Evolutionary conservation across 129 eudicot species (phyloP), one percentile per base, ranked within the genome.

Genomic region (Flaveria linearis): DNA sequence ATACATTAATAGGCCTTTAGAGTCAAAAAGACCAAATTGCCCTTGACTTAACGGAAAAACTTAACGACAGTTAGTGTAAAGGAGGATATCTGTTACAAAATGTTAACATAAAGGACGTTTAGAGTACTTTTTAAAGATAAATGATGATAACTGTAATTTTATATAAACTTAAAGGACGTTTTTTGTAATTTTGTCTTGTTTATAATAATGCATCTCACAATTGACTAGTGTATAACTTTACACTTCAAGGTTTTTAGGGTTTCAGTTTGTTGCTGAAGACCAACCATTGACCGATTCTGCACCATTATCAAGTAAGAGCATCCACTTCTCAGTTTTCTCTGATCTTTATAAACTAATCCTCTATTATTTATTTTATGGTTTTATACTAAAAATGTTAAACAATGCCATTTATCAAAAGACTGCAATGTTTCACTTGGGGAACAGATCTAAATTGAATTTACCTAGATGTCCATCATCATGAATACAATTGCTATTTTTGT

Each of bases 261-360:
- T 95, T 83, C 99, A 95, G 86, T 84, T 89, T 42, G 88, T 91
- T 84, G 84, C 89, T 72, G 92, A 85, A 72, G 99, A 85, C 84
- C 83, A 84, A 45, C 83, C 85, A 69, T 58, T 80, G 47, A 41
- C 53, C 49, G 72, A 23, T 68, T 83, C 88, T 63, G 61, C 89
- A 73, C 39, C 80, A n/a, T 64, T 26, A 18, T 82, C 97, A 74
- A 42, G 97, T 90, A 84, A 84, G 92, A 75, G 39, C 73, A 28
- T 66, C 25, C 61, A 49, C 52, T 43, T 69, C 20, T 28, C 17
- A 3, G 5, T 62, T 51, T 39, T 52, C 11, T 9, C 3, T 36
- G 13, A 13, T 60, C 26, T 75, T 26, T 18, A 55, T 56, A 56
- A 30, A 60, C 23, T 46, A 47, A 61, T 16, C 28, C 51, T 69